These are phyloP conservation scores for Casaregolazyma suthepensis DNA, from an alignment of 1,139 yeast genomes.

Conservation along the genomic window DNA sequence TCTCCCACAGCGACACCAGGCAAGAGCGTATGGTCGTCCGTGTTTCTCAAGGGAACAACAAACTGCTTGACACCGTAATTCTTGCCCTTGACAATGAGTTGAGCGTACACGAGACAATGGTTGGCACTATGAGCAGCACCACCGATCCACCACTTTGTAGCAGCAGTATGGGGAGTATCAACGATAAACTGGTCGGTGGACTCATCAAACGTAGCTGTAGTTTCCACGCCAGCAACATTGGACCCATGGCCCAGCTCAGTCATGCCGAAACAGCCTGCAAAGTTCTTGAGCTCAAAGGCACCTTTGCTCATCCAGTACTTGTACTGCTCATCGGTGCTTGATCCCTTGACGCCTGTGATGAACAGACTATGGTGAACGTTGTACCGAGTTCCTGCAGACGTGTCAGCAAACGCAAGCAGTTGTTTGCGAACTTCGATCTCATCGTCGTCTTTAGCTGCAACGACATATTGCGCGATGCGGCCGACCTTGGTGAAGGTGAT, in stretches of 20 bases:
- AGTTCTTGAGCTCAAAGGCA: conserved; percentile 53
- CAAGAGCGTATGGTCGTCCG: conserved; percentile 53
- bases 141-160: conserved; percentile 98
- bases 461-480: conserved; percentile 43
- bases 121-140: conserved; percentile 95
- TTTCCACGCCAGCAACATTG: conserved; percentile 88
- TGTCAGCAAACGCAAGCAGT: conserved; percentile 43
- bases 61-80: conserved; percentile 90
- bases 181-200: conserved; percentile 61
- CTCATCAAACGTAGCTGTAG: conserved; percentile 75
- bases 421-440: conserved; percentile 35
- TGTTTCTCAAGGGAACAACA: conserved; percentile 81
- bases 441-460: conserved; percentile 40
- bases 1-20: conserved; percentile 86
- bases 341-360: conserved; percentile 62
- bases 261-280: conserved; percentile 92
- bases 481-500: conserved; percentile 48
- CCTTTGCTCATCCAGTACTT: conserved; percentile 73
- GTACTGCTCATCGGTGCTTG: conserved; percentile 57
- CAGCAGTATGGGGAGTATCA: conserved; percentile 84
- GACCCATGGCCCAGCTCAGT: conserved; percentile 94
- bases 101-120: conserved; percentile 74
- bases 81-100: conserved; percentile 71
- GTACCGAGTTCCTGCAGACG: conserved; percentile 58
- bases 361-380: conserved; percentile 71